Percentiles rank a stretch among this genome's conserved stretches.
These are phyloP conservation scores for Polyporus tsugae DNA, from an alignment of 1,284 basidiomycete genomes.

Conservation along the genomic window DNA sequence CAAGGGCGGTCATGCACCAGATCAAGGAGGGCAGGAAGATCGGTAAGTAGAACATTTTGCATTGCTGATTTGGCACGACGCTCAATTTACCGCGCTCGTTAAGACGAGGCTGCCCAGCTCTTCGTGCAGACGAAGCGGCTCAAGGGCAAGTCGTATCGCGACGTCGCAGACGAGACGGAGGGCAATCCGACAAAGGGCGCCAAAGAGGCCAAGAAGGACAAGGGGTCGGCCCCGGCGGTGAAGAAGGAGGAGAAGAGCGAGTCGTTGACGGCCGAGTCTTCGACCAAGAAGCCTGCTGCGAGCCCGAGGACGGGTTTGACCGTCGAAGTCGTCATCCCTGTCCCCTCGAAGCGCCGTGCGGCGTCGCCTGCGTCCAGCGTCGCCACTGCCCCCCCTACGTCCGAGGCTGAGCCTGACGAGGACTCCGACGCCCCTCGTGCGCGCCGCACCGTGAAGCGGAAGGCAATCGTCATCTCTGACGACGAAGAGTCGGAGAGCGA, in stretches of 20 bases:
- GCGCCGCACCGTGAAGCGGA: constrained; percentile 43
- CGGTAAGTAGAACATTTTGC: constrained; percentile 49
- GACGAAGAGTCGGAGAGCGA: constrained; percentile 46
- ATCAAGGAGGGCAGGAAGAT: constrained; percentile 69
- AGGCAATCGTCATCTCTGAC: constrained; percentile 54
- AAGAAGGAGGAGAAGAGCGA: constrained; percentile 16
- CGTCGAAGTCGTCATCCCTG: constrained; percentile 62
- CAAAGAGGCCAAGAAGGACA: constrained; percentile 6
- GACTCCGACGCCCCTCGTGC: constrained; percentile 43
- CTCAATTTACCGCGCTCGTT: constrained; percentile 29
- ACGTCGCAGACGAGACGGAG: constrained; percentile 53
- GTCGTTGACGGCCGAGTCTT: constrained; percentile 8
- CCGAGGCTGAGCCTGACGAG: constrained; percentile 47
- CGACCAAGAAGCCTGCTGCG: constrained; percentile 40
- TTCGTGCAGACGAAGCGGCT: constrained; percentile 71
- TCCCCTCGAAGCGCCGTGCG: constrained; percentile 28
- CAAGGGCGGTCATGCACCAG: constrained; percentile 63
- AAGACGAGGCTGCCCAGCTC: constrained; percentile 54
- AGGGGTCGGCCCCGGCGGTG: constrained; percentile 13
- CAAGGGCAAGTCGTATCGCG: constrained; percentile 75
- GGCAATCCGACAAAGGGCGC: constrained; percentile 40
- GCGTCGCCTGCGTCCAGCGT: constrained; percentile 27
- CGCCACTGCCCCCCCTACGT: constrained; percentile 33
- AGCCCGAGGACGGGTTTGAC: constrained; percentile 49
- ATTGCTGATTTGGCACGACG: neutral